phyloP scores from a whole-genome alignment of 1,139 yeast species.

The Taiozyma sp. region DNA sequence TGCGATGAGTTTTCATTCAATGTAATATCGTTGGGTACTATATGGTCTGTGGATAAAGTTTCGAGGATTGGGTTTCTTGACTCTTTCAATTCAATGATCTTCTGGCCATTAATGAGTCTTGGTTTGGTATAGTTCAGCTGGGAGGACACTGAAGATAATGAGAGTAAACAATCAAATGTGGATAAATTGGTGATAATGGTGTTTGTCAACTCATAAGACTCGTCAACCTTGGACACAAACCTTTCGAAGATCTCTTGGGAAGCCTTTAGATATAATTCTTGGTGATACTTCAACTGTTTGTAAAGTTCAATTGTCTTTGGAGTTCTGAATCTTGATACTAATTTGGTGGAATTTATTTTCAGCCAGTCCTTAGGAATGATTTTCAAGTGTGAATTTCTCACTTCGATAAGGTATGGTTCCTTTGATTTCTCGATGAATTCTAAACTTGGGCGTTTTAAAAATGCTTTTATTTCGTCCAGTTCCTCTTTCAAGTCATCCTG shows the following conservation, averaged over 20 bases:
- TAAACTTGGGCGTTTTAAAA: conserved; percentile 53
- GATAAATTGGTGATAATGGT: conserved; percentile 49
- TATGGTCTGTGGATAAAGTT: conserved; percentile 34
- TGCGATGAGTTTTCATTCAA: conserved; percentile 46
- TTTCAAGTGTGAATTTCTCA: conserved; percentile 47
- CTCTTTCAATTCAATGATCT: conserved; percentile 41
- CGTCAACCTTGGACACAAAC: conserved; percentile 44
- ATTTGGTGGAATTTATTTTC: conserved; percentile 64
- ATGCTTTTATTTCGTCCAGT: conserved; percentile 36
- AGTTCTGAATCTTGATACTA: conserved; percentile 68
- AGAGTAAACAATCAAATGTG: conserved; percentile 64
- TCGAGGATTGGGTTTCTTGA: conserved; percentile 85
- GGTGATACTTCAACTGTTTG: conserved; percentile 52
- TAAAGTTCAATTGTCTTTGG: conserved; percentile 49
- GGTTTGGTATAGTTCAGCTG: conserved; percentile 53
- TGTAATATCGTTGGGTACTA: conserved; percentile 65
- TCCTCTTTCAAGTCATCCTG: conserved; percentile 45
- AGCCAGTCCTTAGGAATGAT: conserved; percentile 70
- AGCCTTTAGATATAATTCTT: conserved; percentile 49
- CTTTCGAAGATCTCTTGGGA: conserved; percentile 50
- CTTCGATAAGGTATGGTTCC: conserved; percentile 70
- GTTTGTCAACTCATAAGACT: conserved; percentile 46
- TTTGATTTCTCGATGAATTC: conserved; percentile 52
- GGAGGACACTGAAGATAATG: conserved; percentile 60
- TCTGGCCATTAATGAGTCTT: conserved; percentile 36